Percentiles rank a stretch among this genome's conserved stretches.
Conservation (phyloP, 1,139 yeast genomes). For the Suhomyces kunorum region DNA sequence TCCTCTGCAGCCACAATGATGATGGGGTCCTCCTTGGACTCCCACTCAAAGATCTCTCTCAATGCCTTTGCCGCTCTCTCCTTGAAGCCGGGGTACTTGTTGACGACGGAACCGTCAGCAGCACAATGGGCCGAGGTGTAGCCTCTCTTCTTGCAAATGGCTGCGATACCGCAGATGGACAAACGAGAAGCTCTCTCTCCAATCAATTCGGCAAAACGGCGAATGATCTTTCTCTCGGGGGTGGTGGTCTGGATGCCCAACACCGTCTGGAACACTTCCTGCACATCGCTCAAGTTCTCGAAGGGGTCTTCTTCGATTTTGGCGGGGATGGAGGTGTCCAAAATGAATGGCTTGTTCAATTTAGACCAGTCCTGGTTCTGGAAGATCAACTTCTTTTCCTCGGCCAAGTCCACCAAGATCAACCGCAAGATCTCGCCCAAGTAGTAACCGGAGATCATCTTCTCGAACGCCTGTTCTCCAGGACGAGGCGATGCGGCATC, state of each 20-base stretch:
- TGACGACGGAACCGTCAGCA: slow-evolving; percentile 95
- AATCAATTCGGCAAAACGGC: slow-evolving; percentile 80
- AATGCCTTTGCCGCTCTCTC: slow-evolving; percentile 87
- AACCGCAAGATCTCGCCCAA: slow-evolving; percentile 90
- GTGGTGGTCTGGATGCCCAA: slow-evolving; percentile 67
- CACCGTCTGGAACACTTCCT: slow-evolving; percentile 58
- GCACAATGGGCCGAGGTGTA: slow-evolving; percentile 83
- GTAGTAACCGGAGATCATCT: slow-evolving; percentile 96
- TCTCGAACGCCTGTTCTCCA: slow-evolving; percentile 93
- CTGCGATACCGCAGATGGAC: slow-evolving; percentile 94
- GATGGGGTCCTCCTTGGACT: slow-evolving; percentile 68
- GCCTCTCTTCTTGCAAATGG: slow-evolving; percentile 85
- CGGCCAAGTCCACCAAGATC: slow-evolving; percentile 70
- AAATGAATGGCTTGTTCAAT: slow-evolving; percentile 58
- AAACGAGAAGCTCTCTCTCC: slow-evolving; percentile 93
- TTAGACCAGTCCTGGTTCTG: slow-evolving; percentile 64
- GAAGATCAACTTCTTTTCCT: slow-evolving; percentile 63
- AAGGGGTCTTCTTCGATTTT: slow-evolving; percentile 86
- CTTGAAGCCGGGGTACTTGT: slow-evolving; percentile 89
- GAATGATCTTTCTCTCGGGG: slow-evolving; percentile 80
- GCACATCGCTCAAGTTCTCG: slow-evolving; percentile 79
- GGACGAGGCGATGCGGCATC: slow-evolving; percentile 94
- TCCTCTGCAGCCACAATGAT: slow-evolving; percentile 89
- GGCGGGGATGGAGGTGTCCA: slow-evolving; percentile 91
- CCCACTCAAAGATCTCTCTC: slow-evolving; percentile 89